Percentiles rank a stretch among this genome's conserved stretches.
phyloP scores from a whole-genome alignment of 129 eudicot genomes.

The Artemisia argyi region DNA sequence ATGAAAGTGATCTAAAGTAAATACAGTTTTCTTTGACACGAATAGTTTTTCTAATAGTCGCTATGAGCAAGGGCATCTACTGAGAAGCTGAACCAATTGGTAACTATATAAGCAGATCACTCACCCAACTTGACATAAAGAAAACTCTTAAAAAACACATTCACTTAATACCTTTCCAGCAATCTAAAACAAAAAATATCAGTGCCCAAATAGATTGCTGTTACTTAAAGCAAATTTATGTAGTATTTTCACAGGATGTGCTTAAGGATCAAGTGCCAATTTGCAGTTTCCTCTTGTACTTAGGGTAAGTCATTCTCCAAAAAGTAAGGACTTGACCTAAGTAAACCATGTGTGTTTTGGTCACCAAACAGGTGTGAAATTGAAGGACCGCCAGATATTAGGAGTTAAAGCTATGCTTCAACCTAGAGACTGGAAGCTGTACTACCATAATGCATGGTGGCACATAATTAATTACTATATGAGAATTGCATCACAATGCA shows the following conservation, averaged over 20 bases:
- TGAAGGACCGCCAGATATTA: neutral
- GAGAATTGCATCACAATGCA: slow-evolving; percentile 3
- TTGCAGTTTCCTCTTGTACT: neutral
- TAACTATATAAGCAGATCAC: neutral
- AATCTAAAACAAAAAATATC: neutral
- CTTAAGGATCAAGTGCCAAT: slow-evolving; percentile 3
- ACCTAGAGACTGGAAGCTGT: slow-evolving; percentile 2
- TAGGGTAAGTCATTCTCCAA: neutral
- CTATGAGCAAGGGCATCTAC: neutral
- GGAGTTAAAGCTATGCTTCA: neutral
- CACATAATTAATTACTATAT: slow-evolving; percentile 1
- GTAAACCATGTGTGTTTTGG: neutral
- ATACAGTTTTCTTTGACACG: neutral
- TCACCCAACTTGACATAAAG: neutral
- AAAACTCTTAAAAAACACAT: neutral
- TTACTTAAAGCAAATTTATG: neutral
- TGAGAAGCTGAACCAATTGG: neutral
- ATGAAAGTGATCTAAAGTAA: neutral
- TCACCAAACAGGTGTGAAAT: slow-evolving; percentile 16
- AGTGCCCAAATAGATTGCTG: slow-evolving; percentile 3
- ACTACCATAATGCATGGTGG: slow-evolving; percentile 19
- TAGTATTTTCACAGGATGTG: neutral
- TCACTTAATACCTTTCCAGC: neutral
- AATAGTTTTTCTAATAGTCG: neutral
- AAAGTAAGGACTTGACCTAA: neutral